These are phyloP conservation scores for Talaromyces amestolkiae DNA, from an alignment of 2,329 filamentous ascomycete species.

Conservation along the genomic window DNA sequence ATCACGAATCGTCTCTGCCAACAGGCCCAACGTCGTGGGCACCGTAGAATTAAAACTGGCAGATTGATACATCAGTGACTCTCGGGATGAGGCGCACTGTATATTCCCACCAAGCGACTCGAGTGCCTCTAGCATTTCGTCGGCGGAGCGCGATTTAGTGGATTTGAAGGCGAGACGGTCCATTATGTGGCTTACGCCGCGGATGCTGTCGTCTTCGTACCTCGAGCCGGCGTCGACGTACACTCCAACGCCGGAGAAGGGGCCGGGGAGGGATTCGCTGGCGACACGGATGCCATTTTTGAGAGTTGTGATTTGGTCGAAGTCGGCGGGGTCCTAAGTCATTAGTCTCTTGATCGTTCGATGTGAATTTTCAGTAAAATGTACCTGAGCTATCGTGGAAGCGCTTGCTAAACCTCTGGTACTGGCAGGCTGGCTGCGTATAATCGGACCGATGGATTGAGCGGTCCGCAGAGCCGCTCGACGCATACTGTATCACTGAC, in stretches of 20 bases:
- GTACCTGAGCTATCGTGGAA: conserved; percentile 35
- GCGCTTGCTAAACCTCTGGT: conserved; percentile 39
- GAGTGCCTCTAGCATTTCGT: conserved; percentile 82
- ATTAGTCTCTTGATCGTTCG: background rate
- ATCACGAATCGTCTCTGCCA: conserved; percentile 91
- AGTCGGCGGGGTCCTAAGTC: conserved; percentile 72
- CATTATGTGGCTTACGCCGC: conserved; percentile 93
- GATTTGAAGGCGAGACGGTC: conserved; percentile 93
- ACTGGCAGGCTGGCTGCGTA: conserved; percentile 33
- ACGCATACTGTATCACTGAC: conserved; percentile 31
- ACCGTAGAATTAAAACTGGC: conserved; percentile 96
- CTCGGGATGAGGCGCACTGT: conserved; percentile 90
- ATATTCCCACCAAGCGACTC: conserved; percentile 93
- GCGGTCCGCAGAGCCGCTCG: conserved; percentile 41
- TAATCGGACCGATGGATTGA: conserved; percentile 38
- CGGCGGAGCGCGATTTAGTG: conserved; percentile 68
- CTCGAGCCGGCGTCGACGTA: conserved; percentile 94
- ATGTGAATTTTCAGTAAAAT: background rate
- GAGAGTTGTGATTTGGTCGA: conserved; percentile 83
- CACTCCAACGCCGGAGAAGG: conserved; percentile 91
- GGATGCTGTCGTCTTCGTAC: conserved; percentile 81
- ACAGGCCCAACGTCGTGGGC: conserved; percentile 72
- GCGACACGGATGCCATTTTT: conserved; percentile 92
- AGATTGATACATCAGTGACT: conserved; percentile 98
- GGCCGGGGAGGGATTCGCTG: conserved; percentile 88